Base-by-base conservation (phyloP, 495 filamentous ascomycete genomes). In the Penicillium salamii region DNA sequence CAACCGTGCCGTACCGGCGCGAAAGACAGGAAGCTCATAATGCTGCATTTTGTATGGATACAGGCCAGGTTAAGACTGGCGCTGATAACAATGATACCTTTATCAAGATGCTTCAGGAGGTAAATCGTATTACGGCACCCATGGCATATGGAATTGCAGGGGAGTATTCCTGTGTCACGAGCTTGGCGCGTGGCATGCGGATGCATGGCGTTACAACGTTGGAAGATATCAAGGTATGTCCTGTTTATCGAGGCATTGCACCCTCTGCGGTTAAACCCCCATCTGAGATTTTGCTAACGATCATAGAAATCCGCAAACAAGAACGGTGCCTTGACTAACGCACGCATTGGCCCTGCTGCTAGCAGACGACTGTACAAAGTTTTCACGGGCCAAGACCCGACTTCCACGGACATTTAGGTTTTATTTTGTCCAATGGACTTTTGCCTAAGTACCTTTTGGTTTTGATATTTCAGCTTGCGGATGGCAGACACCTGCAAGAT, bases 41-140 rank as follows among this genome's bases (percentile, higher is more conserved):
- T 26, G 82, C 85, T 6, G 78, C 81, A 3, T 93, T 93, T 70
- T 92, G 89, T 67, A 90, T 92, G 83, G 89, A 90, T 32, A 68
- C 71, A 0, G 90, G 90, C 0, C 90, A 93, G 61, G 88, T 93
- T 28, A 86, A 84, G 41, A 78, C 84, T 0, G 90, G 88, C 35
- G 79, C 84, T 15, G 80, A 82, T 41, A 71, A 78, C 14, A 56
- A 68, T 15, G 89, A 93, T 54, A 91, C 83, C 0, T 93, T 84
- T 52, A 67, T 82, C 35, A 84, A 83, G 54, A 89, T 92, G 88
- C 72, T 95, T 35, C 85, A 91, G 65, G 84, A 90, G 67, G 78
- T 92, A 18, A 71, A 78, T 21, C 81, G 87, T 15, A 75, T 95
- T 12, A 92, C 90, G 6, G 78, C 81, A 0, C 77, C 84, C 1